Base-by-base conservation (phyloP, 768 basidiomycete genomes). In the Pleurotus platypus region DNA sequence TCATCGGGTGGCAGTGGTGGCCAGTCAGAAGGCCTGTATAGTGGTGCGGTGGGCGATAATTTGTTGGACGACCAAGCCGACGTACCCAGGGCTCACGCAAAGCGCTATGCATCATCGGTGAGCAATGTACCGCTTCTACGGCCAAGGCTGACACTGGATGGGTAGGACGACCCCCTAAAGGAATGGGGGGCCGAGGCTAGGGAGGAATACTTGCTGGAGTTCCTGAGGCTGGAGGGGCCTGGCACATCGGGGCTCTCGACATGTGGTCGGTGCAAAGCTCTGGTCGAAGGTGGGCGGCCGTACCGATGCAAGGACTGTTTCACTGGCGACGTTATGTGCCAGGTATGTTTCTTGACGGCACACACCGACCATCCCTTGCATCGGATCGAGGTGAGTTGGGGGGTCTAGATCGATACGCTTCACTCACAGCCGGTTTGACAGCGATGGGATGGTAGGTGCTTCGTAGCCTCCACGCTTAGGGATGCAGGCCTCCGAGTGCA, bases 401-500 rank as follows among this genome's bases (percentile, higher is more conserved):
- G 12, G 26, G 4, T 24, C 7, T 37, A 16, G 27, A 30, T 30
- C 6, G 27, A 7, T 30, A 30, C 27, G 27, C 27, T 30, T 30
- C 27, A 30, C 27, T 30, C 27, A 30, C 27, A 30, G 27, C 5
- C 27, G 11, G 22, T n/a, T 39, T 43, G 22, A 27, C 22, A 68
- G 67, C 12, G 56, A 37, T 68, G 67, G 61, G 60, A 51, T 30
- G 61, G 63, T 2, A 7, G 2, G 1, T 62, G 35, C 26, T 68
- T 63, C 15, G 37, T 37, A 20, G n/a, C n/a, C 13, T 50, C 46
- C 15, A 57, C 57, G 2, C 48, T 66, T 20, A 55, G 50, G 5
- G 54, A 57, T 6, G 16, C 64, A 5, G 67, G 67, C 4, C 43
- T 67, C 3, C 47, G 42, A 11, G 43, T 69, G 2, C 64, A 67